A percentile compares a stretch with the other conserved stretches of the same genome.
These are phyloP conservation scores for Parsonsia alboflavescens DNA, from an alignment of 257 asterid genomes.

Conservation along the genomic window DNA sequence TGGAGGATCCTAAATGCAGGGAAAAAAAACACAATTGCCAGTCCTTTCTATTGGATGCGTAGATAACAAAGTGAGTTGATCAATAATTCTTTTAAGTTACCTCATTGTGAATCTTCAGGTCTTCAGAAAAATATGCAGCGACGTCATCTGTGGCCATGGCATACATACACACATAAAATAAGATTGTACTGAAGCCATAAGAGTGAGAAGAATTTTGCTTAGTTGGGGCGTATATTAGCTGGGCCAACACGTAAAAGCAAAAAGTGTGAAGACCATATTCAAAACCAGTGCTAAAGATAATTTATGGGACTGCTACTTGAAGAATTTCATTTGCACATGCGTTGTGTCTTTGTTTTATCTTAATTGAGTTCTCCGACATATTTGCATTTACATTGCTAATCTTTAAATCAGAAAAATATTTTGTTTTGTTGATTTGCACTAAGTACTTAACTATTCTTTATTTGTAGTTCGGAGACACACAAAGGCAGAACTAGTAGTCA, in stretches of 20 bases:
- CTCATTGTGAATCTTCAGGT: not conserved
- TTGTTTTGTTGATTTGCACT: not conserved
- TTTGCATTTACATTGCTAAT: not conserved
- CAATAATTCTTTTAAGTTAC: no score
- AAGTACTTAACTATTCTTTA: not conserved
- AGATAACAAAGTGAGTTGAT: no score
- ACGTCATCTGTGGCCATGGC: not conserved
- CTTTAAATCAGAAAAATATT: not conserved
- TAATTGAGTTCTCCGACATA: no score
- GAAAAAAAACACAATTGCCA: no score
- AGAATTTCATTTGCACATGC: not conserved
- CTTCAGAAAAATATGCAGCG: no score
- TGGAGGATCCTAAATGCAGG: not conserved
- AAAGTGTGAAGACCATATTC: not conserved
- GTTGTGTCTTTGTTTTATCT: not conserved
- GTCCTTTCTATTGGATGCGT: no score
- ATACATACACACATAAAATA: not conserved
- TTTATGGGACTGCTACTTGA: not conserved
- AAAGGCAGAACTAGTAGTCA: no score
- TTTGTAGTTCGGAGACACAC: not conserved
- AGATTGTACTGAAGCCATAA: not conserved
- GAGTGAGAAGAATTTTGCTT: not conserved
- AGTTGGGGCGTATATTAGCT: not conserved
- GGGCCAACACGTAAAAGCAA: no score
- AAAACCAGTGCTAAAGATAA: not conserved